phyloP scores from a whole-genome alignment of 2,329 filamentous ascomycete species.

The Aureobasidium sp. region DNA sequence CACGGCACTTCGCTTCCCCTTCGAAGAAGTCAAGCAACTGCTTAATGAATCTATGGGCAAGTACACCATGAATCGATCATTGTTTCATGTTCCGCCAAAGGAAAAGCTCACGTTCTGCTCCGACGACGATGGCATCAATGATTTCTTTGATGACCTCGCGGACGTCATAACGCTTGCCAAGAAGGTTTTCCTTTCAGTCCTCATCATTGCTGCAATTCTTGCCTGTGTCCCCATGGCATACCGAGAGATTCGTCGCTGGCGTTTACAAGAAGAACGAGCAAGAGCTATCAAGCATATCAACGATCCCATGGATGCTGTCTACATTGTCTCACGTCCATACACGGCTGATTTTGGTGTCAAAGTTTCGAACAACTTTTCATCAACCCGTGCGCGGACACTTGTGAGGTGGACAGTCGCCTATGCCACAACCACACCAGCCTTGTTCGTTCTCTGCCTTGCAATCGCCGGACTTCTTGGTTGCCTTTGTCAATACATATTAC shows the following conservation, averaged over 20 bases:
- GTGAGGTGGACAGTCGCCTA: slow-evolving; percentile 80
- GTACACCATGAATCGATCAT: slow-evolving; percentile 68
- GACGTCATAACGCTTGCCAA: slow-evolving; percentile 59
- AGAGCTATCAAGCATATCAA: slow-evolving; percentile 57
- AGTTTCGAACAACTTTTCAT: slow-evolving; percentile 56
- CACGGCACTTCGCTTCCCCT: slow-evolving; percentile 66
- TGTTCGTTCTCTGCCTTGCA: slow-evolving; percentile 80
- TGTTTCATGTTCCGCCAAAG: slow-evolving; percentile 79
- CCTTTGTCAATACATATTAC: slow-evolving; percentile 72
- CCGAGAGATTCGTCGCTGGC: slow-evolving; percentile 71
- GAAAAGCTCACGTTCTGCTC: slow-evolving; percentile 81
- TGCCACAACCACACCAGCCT: slow-evolving; percentile 70
- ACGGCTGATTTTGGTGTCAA: slow-evolving; percentile 66
- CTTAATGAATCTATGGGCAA: slow-evolving; percentile 63
- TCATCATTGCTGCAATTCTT: slow-evolving; percentile 62
- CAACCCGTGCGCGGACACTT: slow-evolving; percentile 58
- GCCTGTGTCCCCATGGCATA: slow-evolving; percentile 73
- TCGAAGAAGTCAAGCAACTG: slow-evolving; percentile 66
- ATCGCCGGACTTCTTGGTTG: slow-evolving; percentile 75
- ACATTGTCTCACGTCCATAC: slow-evolving; percentile 74
- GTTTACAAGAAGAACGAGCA: slow-evolving; percentile 61
- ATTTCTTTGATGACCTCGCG: slow-evolving; percentile 71
- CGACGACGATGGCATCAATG: slow-evolving; percentile 68
- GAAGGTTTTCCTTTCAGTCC: slow-evolving; percentile 66
- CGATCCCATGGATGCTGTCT: slow-evolving; percentile 81